Percentiles rank a stretch among this genome's conserved stretches.
Evolutionary conservation across 805 yeast genomes (phyloP).

Genomic region (Ogataea pignaliae): DNA sequence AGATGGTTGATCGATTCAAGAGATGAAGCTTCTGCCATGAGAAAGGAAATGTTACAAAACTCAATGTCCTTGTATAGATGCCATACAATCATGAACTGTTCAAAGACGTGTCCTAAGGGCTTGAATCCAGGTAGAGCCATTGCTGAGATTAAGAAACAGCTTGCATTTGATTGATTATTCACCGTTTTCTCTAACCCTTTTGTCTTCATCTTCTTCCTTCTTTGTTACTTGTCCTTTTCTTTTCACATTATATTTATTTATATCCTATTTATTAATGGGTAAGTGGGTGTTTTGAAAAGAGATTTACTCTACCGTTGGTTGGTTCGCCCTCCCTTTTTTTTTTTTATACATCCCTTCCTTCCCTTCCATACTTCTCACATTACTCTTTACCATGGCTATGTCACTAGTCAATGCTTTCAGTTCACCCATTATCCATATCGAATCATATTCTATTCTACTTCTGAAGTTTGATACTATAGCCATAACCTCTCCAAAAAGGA

Average conservation of each 20-base stretch:
- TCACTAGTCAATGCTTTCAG: too few relatives aligned
- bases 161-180: constrained; percentile 75
- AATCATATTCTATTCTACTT: too few relatives aligned
- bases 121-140: constrained; percentile 97
- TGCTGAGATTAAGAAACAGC: constrained; percentile 92
- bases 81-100: constrained; percentile 98
- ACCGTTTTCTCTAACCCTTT: neutral
- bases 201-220: neutral
- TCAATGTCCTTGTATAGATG: constrained; percentile 98
- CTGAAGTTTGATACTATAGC: too few relatives aligned
- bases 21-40: constrained; percentile 78
- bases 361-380: too few relatives aligned
- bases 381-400: too few relatives aligned
- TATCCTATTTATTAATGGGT: neutral
- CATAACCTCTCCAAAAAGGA: too few relatives aligned
- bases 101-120: constrained; percentile 97
- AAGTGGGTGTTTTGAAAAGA: neutral
- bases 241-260: neutral
- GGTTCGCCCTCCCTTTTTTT: too few relatives aligned
- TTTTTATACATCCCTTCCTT: too few relatives aligned
- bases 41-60: constrained; percentile 90
- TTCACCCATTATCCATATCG: too few relatives aligned
- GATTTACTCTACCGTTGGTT: too few relatives aligned
- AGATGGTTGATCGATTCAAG: constrained; percentile 98
- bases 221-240: neutral